phyloP scores from a whole-genome alignment of 768 basidiomycete species.

The Peribolospora kevripleyi region DNA sequence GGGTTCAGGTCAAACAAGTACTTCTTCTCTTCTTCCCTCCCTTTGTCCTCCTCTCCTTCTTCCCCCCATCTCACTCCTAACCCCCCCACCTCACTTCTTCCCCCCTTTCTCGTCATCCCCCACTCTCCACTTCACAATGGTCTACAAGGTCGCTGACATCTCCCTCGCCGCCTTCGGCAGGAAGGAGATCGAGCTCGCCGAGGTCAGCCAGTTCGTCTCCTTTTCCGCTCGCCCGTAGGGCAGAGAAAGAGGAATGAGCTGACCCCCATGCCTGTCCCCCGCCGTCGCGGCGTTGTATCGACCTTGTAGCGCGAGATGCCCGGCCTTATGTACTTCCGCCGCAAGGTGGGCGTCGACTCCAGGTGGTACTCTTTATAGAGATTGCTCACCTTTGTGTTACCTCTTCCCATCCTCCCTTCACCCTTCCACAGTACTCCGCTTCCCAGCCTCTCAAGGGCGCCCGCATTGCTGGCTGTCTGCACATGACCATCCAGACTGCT shows the following conservation, averaged over 20 bases:
- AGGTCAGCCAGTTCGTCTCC: slow-evolving; percentile 23
- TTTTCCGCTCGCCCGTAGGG: slow-evolving; percentile 5
- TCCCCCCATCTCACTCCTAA: not conserved
- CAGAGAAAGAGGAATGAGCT: not conserved
- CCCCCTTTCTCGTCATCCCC: not conserved
- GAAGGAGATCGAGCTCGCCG: slow-evolving; percentile 98
- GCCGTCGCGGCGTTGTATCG: not conserved
- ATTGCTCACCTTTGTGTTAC: slow-evolving; percentile 4
- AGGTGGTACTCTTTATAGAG: not conserved
- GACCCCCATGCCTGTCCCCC: no score
- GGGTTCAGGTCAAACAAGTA: not conserved
- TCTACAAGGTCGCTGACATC: slow-evolving; percentile 48
- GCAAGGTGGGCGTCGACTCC: slow-evolving; percentile 34
- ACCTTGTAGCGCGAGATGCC: slow-evolving; percentile 61
- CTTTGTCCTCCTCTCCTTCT: not conserved
- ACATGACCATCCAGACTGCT: slow-evolving; percentile 92
- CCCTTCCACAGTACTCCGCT: slow-evolving; percentile 37
- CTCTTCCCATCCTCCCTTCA: not conserved
- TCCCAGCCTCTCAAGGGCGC: slow-evolving; percentile 75
- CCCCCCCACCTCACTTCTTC: slow-evolving; percentile 1
- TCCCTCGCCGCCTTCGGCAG: slow-evolving; percentile 98
- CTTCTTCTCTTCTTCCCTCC: not conserved
- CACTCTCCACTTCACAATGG: slow-evolving; percentile 24
- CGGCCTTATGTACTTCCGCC: slow-evolving; percentile 75
- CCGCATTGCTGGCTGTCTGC: slow-evolving; percentile 89